Percentiles rank a stretch among this genome's conserved stretches.
These are phyloP conservation scores for Trichaptum fuscoviolaceum DNA, from an alignment of 768 basidiomycete species.

Conservation along the genomic window DNA sequence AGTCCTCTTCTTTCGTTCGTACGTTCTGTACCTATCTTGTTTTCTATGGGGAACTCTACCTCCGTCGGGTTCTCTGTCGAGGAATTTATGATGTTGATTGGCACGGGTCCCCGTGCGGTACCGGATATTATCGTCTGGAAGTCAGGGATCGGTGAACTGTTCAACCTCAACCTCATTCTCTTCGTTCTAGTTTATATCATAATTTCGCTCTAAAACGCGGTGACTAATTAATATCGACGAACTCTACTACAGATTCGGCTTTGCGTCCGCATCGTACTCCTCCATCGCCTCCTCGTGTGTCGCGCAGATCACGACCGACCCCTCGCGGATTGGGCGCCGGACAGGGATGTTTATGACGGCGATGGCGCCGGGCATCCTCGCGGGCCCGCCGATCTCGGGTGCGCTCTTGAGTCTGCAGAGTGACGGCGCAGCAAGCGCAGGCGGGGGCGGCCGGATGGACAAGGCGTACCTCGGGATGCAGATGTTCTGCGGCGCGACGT, in stretches of 20 bases:
- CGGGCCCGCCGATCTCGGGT: constrained; percentile 2
- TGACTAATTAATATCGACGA: neutral
- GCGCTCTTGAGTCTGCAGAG: neutral
- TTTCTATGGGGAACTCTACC: neutral
- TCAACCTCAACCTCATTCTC: neutral
- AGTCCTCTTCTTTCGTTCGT: constrained; percentile 25
- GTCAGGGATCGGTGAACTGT: neutral
- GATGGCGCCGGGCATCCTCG: constrained; percentile 3
- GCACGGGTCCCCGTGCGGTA: neutral
- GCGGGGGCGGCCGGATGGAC: neutral
- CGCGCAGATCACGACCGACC: constrained; percentile 3
- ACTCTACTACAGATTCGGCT: neutral
- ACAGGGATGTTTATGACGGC: constrained; percentile 4
- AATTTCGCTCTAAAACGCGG: neutral
- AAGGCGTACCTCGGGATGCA: constrained; percentile 2
- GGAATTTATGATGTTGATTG: neutral
- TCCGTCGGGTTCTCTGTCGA: neutral
- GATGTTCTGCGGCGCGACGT: neutral
- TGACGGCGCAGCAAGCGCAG: neutral
- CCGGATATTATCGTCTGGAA: neutral
- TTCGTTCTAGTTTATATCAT: neutral
- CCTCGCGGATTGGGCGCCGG: neutral
- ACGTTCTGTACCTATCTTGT: neutral
- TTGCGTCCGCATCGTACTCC: constrained; percentile 2
- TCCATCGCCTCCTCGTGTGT: constrained; percentile 4